Percentiles rank a stretch among this genome's conserved stretches.
phyloP scores from a whole-genome alignment of 1,139 yeast genomes.

The Taphrina confusa region DNA sequence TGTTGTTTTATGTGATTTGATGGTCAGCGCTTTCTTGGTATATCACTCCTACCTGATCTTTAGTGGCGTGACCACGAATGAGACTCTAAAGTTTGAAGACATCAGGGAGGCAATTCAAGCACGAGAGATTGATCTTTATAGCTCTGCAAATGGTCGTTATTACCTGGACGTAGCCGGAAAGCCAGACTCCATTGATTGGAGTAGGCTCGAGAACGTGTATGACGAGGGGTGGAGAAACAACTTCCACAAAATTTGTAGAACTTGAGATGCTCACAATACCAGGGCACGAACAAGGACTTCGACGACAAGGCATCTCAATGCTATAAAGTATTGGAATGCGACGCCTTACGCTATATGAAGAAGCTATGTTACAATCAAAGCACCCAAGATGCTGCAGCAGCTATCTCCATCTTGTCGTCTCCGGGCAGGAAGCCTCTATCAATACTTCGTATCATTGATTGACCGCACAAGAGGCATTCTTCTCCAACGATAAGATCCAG shows the following conservation, averaged over 20 bases:
- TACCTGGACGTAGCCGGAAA: background rate
- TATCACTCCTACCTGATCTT: constrained; percentile 66
- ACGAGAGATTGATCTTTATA: constrained; percentile 46
- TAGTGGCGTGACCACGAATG: constrained; percentile 90
- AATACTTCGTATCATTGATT: constrained; percentile 65
- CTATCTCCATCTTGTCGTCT: constrained; percentile 9
- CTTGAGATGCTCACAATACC: background rate
- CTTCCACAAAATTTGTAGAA: background rate
- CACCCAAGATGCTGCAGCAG: constrained; percentile 15
- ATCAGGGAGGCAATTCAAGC: constrained; percentile 62
- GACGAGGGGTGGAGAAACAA: constrained; percentile 15
- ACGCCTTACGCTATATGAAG: background rate
- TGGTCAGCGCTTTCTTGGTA: constrained; percentile 59
- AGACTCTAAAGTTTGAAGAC: constrained; percentile 78
- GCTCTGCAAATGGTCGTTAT: background rate
- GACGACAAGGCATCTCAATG: background rate
- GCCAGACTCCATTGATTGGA: background rate
- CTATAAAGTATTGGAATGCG: too few species aligned
- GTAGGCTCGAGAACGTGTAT: constrained; percentile 8
- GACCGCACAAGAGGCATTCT: constrained; percentile 81
- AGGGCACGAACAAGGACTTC: background rate
- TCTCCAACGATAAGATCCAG: constrained; percentile 63
- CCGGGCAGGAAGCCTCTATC: constrained; percentile 55
- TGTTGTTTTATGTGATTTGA: constrained; percentile 37
- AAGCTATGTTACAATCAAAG: background rate